Evolutionary conservation across 179 eudicot genomes (phyloP).

Genomic region (Beta lomatogona): DNA sequence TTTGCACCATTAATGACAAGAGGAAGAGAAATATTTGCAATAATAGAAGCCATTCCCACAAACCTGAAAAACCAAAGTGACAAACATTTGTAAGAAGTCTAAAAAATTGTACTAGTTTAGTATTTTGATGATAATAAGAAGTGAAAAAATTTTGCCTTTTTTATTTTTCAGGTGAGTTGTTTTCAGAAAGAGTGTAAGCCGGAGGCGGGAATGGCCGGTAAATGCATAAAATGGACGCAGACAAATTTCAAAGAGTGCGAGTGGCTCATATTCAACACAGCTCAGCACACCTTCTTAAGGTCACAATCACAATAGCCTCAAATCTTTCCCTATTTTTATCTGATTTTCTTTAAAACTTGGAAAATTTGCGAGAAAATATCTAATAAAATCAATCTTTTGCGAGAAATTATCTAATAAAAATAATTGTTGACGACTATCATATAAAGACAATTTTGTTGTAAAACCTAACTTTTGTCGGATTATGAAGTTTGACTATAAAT

Average conservation of each 20-base stretch:
- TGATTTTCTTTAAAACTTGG: too few species aligned
- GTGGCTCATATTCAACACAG: slow-evolving; percentile 18
- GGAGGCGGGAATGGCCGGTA: background rate
- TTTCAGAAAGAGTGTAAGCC: background rate
- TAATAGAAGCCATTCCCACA: slow-evolving; percentile 40
- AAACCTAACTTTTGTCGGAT: too few species aligned
- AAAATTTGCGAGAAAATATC: too few species aligned
- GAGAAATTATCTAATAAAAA: too few species aligned
- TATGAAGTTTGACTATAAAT: too few species aligned
- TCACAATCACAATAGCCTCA: background rate
- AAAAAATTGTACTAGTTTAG: too few species aligned
- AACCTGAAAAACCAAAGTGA: slow-evolving; percentile 10
- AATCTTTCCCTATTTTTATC: background rate
- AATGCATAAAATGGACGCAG: background rate
- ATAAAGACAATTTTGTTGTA: too few species aligned
- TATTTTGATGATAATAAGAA: background rate
- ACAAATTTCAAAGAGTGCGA: background rate
- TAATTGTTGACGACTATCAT: too few species aligned
- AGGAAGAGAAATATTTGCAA: slow-evolving; percentile 34
- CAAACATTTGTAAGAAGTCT: background rate
- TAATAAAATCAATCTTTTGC: too few species aligned
- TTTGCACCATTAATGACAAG: slow-evolving; percentile 33
- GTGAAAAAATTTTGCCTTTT: background rate
- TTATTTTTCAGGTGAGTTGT: background rate
- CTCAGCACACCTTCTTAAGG: background rate